phyloP scores from a whole-genome alignment of 2,329 filamentous ascomycete genomes.

The Graphium sp. region DNA sequence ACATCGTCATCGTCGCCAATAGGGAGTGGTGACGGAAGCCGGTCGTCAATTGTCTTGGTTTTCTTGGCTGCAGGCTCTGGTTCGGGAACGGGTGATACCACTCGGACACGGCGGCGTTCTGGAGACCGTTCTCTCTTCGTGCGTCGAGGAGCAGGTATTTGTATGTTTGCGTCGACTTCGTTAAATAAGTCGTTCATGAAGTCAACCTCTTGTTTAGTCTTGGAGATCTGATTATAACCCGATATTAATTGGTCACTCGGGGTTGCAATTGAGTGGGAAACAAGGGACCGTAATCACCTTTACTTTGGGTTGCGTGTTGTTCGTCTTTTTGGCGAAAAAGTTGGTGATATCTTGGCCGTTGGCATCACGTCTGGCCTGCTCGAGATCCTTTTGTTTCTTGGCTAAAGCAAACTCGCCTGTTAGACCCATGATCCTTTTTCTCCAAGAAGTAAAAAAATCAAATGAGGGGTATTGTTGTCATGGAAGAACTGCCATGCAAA shows the following conservation, averaged over 20 bases:
- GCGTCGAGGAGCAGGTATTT: conserved; percentile 32
- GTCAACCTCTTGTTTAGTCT: conserved; percentile 73
- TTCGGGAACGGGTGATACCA: conserved; percentile 54
- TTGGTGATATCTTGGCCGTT: conserved; percentile 86
- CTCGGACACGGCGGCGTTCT: conserved; percentile 62
- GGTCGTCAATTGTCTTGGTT: conserved; percentile 30
- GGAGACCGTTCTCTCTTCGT: conserved; percentile 53
- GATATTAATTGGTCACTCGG: conserved; percentile 6
- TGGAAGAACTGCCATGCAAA: not conserved
- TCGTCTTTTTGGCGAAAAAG: conserved; percentile 72
- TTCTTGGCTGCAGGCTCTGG: conserved; percentile 37
- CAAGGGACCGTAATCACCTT: conserved; percentile 41
- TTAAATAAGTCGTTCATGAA: conserved; percentile 75
- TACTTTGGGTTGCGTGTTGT: conserved; percentile 51
- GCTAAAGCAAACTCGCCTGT: conserved; percentile 24
- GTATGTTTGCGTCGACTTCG: conserved; percentile 68
- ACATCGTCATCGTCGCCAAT: conserved; percentile 40
- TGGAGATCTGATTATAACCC: conserved; percentile 36
- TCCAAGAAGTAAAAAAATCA: conserved; percentile 1
- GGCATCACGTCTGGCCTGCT: conserved; percentile 69
- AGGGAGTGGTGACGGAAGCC: conserved; percentile 23
- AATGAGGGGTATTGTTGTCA: conserved; percentile 1
- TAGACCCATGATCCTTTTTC: not conserved
- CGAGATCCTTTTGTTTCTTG: conserved; percentile 78
- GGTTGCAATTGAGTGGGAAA: not conserved